A percentile compares a stretch with the other conserved stretches of the same genome.
These are phyloP conservation scores for Chlamydomonas reinhardtii DNA, from an alignment of 163 green algal genomes.

Conservation along the genomic window DNA sequence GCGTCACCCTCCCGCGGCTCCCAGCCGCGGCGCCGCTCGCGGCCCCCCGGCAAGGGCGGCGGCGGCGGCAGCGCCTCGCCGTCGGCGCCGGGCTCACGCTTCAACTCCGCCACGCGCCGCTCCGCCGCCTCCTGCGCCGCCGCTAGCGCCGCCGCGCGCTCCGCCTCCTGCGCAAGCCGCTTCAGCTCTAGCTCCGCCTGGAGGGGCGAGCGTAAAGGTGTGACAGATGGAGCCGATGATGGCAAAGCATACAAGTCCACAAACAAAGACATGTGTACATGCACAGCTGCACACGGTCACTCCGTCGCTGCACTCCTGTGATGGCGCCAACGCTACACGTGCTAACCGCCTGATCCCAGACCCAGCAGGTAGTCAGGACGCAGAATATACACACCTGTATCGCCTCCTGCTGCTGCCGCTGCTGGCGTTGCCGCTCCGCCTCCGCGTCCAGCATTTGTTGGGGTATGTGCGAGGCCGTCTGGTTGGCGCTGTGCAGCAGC, in stretches of 20 bases:
- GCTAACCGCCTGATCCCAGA: too few relatives aligned
- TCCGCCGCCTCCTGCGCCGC: slow-evolving; percentile 23
- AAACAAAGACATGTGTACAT: too few relatives aligned
- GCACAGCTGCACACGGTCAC: too few relatives aligned
- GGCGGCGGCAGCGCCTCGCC: slow-evolving; percentile 28
- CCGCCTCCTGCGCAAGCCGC: slow-evolving; percentile 27
- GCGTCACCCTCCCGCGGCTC: slow-evolving; percentile 33
- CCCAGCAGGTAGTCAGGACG: too few relatives aligned
- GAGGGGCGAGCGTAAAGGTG: neutral
- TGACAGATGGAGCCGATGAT: neutral
- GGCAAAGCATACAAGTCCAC: too few relatives aligned
- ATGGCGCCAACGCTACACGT: too few relatives aligned
- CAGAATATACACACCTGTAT: slow-evolving; percentile 59
- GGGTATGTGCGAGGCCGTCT: slow-evolving; percentile 86
- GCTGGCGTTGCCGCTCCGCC: slow-evolving; percentile 77
- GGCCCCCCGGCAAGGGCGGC: neutral
- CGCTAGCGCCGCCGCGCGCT: slow-evolving; percentile 13
- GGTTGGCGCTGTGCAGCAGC: slow-evolving; percentile 87
- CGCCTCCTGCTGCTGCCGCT: slow-evolving; percentile 71
- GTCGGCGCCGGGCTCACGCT: neutral
- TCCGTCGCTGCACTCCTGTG: too few relatives aligned
- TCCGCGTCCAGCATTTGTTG: slow-evolving; percentile 94
- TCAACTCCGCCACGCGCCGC: neutral
- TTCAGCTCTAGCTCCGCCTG: slow-evolving; percentile 44
- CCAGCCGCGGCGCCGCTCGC: slow-evolving; percentile 17